Base-by-base conservation (phyloP, 108 stramenopile species). In the Cylindrotheca fusiformis region DNA sequence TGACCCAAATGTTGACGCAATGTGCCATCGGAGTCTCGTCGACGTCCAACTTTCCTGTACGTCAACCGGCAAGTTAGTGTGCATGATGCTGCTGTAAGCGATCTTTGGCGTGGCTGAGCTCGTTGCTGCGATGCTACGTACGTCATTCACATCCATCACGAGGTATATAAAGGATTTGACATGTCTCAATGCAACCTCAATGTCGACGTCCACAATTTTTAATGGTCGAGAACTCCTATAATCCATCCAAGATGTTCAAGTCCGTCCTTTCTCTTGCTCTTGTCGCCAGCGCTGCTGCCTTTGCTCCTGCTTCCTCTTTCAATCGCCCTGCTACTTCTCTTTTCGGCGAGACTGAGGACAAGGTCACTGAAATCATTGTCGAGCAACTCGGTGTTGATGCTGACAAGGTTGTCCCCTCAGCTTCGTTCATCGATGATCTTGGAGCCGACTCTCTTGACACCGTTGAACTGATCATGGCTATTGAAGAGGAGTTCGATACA, bases 401-500 rank as follows among this genome's bases (percentile, higher is more conserved):
- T 50, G 86, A 81, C 4, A 82, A 88, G 56, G 76, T 82, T 63
- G 69, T 68, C 32, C 65, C 63, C 45, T 69, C 58, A 47, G 86
- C 86, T 67, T 74, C 66, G 61, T 98, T 98, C 94, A 90, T 92
- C 79, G 95, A 94, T 62, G 97, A 98, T 58, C 89, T 98, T 33
- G 93, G 87, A 63, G 89, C 96, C 51, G 97, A 98, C 78, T 97
- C 96, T 47, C 82, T 98, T 63, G 97, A 98, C 65, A 91, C 95
- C 52, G 97, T 98, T 44, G 94, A 97, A 75, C 72, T 97, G 64
- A 95, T 96, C 74, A 97, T 98, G 97, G 86, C 93, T 54, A 80
- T 98, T 57, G 97, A 98, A 69, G 97, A 98, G 61, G 95, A 96
- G 77, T 98, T 96, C 79, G 88, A 90, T 64, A 85, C 93, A 55